Evolutionary conservation across 108 stramenopile genomes (phyloP).

Genomic region (Schizochytrium sp.): DNA sequence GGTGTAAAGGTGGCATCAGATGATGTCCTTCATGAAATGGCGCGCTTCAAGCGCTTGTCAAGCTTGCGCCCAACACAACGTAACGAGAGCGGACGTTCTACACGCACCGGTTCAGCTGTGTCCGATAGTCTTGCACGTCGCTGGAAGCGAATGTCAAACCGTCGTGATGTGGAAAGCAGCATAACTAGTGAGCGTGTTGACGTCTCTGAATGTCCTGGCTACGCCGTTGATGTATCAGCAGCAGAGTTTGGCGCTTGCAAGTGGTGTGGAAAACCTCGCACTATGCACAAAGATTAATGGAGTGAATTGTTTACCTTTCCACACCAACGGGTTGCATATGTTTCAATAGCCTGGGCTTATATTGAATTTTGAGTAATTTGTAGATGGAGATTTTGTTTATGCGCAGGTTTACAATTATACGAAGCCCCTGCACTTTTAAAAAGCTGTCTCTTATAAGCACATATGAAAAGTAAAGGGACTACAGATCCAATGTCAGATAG

Average conservation of each 20-base stretch:
- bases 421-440: too few relatives aligned
- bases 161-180: not conserved
- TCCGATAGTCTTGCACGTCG: constrained; percentile 30
- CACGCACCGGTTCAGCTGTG: not conserved
- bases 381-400: too few relatives aligned
- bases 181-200: not conserved
- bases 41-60: not conserved
- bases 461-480: too few relatives aligned
- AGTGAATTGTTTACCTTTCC: too few relatives aligned
- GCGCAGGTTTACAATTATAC: too few relatives aligned
- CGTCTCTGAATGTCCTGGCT: constrained; percentile 3
- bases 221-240: constrained; percentile 2
- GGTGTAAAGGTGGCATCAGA: constrained; percentile 31
- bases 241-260: constrained; percentile 40
- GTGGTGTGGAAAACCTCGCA: constrained; percentile 8
- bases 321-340: too few relatives aligned
- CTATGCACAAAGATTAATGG: not conserved
- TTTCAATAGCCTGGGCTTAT: too few relatives aligned
- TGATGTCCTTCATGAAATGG: constrained; percentile 7
- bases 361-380: too few relatives aligned
- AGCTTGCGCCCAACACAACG: not conserved
- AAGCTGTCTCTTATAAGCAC: too few relatives aligned
- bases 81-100: not conserved
- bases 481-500: too few relatives aligned
- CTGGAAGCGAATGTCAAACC: constrained; percentile 4